phyloP scores from a whole-genome alignment of 83 land plant species.

The Diphasiastrum complanatum region DNA sequence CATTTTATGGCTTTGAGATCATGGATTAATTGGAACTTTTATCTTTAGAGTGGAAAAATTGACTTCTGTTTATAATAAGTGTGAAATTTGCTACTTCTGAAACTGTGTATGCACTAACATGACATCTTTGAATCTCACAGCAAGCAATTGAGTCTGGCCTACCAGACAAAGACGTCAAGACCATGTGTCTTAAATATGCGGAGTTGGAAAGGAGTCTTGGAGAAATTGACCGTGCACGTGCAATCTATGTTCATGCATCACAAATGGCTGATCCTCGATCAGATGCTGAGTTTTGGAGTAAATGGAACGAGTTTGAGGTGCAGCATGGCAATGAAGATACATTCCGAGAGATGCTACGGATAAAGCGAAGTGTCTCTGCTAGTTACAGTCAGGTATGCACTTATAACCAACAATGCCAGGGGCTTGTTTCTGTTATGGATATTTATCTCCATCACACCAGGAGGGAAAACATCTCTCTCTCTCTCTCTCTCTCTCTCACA shows the following conservation, averaged over 20 bases:
- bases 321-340: slow-evolving; percentile 97
- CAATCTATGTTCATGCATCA: slow-evolving; percentile 63
- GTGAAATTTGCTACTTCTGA: not conserved
- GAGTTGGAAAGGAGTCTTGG: slow-evolving; percentile 86
- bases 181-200: slow-evolving; percentile 88
- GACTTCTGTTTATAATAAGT: not conserved
- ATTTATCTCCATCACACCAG: too few relatives aligned
- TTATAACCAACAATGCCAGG: too few relatives aligned
- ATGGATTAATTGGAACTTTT: too few relatives aligned
- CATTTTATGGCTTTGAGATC: too few relatives aligned
- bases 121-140: slow-evolving; percentile 33
- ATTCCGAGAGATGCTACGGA: slow-evolving; percentile 87
- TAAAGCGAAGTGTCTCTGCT: slow-evolving; percentile 80
- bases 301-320: slow-evolving; percentile 93
- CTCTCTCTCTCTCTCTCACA: too few relatives aligned
- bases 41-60: not conserved
- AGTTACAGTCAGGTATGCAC: slow-evolving; percentile 92
- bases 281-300: slow-evolving; percentile 75
- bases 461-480: too few relatives aligned
- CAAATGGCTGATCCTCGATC: slow-evolving; percentile 83
- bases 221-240: slow-evolving; percentile 93
- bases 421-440: too few relatives aligned
- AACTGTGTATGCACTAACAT: not conserved
- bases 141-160: slow-evolving; percentile 87
- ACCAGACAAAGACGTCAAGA: slow-evolving; percentile 82